Evolutionary conservation across 371 early-diverging fungal genomes (phyloP).

Genomic region (Nematocida sp.): DNA sequence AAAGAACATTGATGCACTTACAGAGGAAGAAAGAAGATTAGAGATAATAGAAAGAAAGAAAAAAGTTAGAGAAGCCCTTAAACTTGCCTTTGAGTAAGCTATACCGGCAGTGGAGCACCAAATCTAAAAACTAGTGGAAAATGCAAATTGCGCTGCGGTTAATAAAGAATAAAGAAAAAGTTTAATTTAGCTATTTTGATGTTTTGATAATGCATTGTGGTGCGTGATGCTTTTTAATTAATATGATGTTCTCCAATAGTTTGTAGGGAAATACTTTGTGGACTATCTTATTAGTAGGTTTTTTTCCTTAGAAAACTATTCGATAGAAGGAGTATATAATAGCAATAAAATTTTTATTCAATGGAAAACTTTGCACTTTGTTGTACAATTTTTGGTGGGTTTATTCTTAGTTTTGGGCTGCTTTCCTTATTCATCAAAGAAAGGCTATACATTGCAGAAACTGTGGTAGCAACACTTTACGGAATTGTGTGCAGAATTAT

Average conservation of each 20-base stretch:
- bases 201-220: too few species aligned
- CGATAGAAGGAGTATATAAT: too few species aligned
- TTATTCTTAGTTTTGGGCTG: constrained; percentile 77
- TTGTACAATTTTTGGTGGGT: constrained; percentile 61
- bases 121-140: too few species aligned
- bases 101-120: not conserved
- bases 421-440: constrained; percentile 83
- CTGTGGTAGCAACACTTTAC: constrained; percentile 76
- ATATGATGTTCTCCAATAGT: too few species aligned
- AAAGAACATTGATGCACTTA: constrained; percentile 39
- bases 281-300: too few species aligned
- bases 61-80: constrained; percentile 29
- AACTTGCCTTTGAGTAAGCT: constrained; percentile 31
- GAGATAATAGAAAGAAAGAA: constrained; percentile 31
- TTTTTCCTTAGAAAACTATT: too few species aligned
- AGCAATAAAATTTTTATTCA: not conserved
- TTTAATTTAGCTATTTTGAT: too few species aligned
- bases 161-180: too few species aligned
- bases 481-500: constrained; percentile 71
- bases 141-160: too few species aligned
- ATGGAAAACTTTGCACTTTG: constrained; percentile 50
- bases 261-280: too few species aligned
- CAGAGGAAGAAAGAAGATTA: constrained; percentile 42
- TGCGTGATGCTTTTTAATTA: too few species aligned
- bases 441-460: constrained; percentile 78